These are phyloP conservation scores for Metschnikowia sp. DNA, from an alignment of 805 yeast species.

Conservation along the genomic window DNA sequence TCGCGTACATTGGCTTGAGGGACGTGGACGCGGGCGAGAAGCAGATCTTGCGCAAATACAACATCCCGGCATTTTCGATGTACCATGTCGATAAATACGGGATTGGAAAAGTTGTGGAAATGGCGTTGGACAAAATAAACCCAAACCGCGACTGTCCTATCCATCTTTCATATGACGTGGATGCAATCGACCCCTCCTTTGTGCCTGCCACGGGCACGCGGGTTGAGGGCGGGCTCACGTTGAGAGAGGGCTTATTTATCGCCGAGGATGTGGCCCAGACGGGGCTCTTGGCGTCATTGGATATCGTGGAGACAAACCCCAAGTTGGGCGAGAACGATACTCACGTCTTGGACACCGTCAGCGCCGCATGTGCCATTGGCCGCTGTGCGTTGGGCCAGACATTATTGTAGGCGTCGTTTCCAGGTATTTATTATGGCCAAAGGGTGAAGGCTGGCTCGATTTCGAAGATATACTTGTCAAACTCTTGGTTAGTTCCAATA, in stretches of 20 bases:
- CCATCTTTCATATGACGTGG: constrained; percentile 92
- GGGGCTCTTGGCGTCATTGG: constrained; percentile 84
- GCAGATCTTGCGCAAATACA: constrained; percentile 62
- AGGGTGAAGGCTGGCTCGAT: background rate
- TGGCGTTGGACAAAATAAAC: constrained; percentile 79
- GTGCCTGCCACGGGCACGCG: constrained; percentile 99
- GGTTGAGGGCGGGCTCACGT: constrained; percentile 91
- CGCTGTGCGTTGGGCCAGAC: constrained; percentile 96
- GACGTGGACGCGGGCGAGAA: constrained; percentile 90
- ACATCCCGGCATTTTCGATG: constrained; percentile 88
- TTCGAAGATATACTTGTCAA: background rate
- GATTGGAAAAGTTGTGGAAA: constrained; percentile 83
- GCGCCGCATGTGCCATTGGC: constrained; percentile 86
- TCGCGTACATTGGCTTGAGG: constrained; percentile 91
- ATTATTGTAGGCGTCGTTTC: constrained; percentile 42
- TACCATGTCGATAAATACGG: constrained; percentile 94
- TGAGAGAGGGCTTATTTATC: constrained; percentile 89
- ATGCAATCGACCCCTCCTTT: constrained; percentile 89
- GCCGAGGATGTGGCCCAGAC: constrained; percentile 91
- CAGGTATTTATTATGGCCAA: background rate
- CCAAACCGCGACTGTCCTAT: constrained; percentile 69
- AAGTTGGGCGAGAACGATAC: constrained; percentile 71
- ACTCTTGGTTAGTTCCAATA: too few species aligned
- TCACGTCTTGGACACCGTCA: constrained; percentile 79
- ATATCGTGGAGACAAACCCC: constrained; percentile 93